Evolutionary conservation across 1,284 basidiomycete genomes (phyloP).

Genomic region (Trichosporon sp.): DNA sequence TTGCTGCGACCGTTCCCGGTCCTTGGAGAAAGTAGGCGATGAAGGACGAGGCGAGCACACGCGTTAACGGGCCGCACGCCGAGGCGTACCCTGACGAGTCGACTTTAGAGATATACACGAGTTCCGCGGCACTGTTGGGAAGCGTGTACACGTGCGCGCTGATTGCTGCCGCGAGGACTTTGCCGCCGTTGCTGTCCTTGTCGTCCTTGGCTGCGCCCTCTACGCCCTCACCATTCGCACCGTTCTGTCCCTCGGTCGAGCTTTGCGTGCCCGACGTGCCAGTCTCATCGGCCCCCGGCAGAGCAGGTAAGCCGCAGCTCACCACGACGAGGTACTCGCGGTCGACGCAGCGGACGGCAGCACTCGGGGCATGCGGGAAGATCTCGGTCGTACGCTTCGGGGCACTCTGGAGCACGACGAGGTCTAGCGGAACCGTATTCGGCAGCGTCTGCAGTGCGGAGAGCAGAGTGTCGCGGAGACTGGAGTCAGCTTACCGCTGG

Average conservation of each 20-base stretch:
- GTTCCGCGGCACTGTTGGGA: conserved; percentile 50
- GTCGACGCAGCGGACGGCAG: conserved; percentile 50
- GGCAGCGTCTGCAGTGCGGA: conserved; percentile 52
- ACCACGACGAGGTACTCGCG: conserved; percentile 61
- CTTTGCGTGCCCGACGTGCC: background rate
- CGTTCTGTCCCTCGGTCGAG: background rate
- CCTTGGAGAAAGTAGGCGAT: conserved; percentile 64
- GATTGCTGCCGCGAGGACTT: conserved; percentile 63
- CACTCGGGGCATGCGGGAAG: conserved; percentile 62
- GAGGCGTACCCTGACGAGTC: conserved; percentile 75
- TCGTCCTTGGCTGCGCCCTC: no score
- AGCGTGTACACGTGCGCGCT: conserved; percentile 72
- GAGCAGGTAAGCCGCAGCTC: conserved; percentile 52
- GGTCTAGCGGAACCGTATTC: conserved; percentile 58
- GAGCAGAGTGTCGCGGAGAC: conserved; percentile 63
- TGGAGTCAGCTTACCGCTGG: conserved; percentile 10
- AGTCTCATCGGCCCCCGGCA: background rate
- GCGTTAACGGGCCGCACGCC: conserved; percentile 58
- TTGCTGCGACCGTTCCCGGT: conserved; percentile 61
- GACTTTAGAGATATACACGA: conserved; percentile 90
- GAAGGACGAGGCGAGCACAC: conserved; percentile 62
- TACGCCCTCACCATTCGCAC: background rate
- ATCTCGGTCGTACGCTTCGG: conserved; percentile 61
- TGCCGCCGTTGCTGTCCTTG: conserved; percentile 9
- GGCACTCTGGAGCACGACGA: conserved; percentile 67